Evolutionary conservation across 257 asterid genomes (phyloP).

Genomic region (Ajuga chamaepitys): DNA sequence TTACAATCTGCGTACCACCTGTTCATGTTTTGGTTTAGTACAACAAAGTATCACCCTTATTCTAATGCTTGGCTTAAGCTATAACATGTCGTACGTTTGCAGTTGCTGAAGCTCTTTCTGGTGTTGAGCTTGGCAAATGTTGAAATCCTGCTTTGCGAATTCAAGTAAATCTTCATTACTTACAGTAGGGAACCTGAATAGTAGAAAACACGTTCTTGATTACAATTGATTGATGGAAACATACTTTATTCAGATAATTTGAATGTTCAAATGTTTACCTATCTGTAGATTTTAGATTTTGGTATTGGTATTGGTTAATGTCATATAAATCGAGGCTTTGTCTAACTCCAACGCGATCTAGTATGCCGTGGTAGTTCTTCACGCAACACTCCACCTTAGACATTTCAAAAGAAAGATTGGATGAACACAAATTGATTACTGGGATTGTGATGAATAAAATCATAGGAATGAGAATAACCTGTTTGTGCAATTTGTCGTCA

Average conservation of each 20-base stretch:
- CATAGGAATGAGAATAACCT: conserved; percentile 13
- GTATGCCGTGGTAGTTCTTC: conserved; percentile 25
- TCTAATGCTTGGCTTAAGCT: background rate
- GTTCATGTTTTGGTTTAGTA: background rate
- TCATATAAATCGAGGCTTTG: conserved; percentile 25
- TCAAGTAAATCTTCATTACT: conserved; percentile 19
- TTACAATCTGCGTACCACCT: conserved; percentile 37
- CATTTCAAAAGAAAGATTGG: background rate
- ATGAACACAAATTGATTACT: background rate
- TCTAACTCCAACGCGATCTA: conserved; percentile 16
- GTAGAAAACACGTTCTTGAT: background rate
- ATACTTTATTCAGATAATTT: background rate
- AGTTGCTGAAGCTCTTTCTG: conserved; percentile 31
- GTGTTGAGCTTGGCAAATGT: conserved; percentile 34
- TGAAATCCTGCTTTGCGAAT: conserved; percentile 23
- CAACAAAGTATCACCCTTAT: background rate
- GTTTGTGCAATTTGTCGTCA: conserved; percentile 20
- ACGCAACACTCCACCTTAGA: conserved; percentile 27
- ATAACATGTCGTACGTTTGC: conserved; percentile 21
- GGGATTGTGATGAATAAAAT: background rate
- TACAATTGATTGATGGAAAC: background rate
- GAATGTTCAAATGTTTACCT: conserved; percentile 15
- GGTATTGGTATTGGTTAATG: conserved; percentile 4
- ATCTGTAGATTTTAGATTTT: conserved; percentile 16
- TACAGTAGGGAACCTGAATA: conserved; percentile 16